Conservation (phyloP, 495 filamentous ascomycete species). For the Parathielavia appendiculata region DNA sequence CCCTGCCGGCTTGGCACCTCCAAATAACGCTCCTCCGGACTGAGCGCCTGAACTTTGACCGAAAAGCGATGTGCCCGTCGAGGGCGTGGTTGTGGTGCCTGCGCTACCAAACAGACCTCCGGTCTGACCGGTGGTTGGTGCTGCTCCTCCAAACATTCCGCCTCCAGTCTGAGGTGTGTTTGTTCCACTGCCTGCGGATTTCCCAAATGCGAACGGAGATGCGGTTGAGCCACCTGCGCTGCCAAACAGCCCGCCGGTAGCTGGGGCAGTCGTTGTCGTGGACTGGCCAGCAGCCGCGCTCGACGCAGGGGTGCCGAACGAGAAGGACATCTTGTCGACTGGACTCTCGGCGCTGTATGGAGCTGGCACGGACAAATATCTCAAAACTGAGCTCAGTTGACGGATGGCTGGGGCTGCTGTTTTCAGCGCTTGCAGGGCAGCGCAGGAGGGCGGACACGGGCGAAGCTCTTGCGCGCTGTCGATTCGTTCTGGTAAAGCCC, state of each 20-base stretch:
- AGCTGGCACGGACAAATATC: not conserved
- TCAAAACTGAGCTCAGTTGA: not conserved
- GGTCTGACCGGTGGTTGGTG: constrained; percentile 31
- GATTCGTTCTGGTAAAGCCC: constrained; percentile 9
- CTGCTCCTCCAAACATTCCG: constrained; percentile 48
- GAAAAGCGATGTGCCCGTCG: constrained; percentile 11
- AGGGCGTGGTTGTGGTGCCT: constrained; percentile 22
- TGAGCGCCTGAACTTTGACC: constrained; percentile 17
- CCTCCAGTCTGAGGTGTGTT: constrained; percentile 31
- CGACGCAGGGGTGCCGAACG: constrained; percentile 38
- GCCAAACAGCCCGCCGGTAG: constrained; percentile 38
- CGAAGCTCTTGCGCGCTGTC: not conserved
- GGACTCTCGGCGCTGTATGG: not conserved
- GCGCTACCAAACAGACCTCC: constrained; percentile 30
- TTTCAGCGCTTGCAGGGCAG: not conserved
- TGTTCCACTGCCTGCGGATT: constrained; percentile 25
- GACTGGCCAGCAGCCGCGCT: constrained; percentile 35
- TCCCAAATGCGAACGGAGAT: constrained; percentile 36
- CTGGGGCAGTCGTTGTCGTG: constrained; percentile 38
- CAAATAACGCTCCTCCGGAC: constrained; percentile 39
- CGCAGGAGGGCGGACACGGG: constrained; percentile 7
- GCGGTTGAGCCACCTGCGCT: constrained; percentile 15
- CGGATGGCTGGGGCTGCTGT: not conserved
- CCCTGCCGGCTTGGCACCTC: constrained; percentile 17
- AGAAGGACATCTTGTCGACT: constrained; percentile 30